Evolutionary conservation across 1,139 yeast species (phyloP), one percentile per base, ranked within the genome.

Genomic region (Yamadazyma epiphylla): DNA sequence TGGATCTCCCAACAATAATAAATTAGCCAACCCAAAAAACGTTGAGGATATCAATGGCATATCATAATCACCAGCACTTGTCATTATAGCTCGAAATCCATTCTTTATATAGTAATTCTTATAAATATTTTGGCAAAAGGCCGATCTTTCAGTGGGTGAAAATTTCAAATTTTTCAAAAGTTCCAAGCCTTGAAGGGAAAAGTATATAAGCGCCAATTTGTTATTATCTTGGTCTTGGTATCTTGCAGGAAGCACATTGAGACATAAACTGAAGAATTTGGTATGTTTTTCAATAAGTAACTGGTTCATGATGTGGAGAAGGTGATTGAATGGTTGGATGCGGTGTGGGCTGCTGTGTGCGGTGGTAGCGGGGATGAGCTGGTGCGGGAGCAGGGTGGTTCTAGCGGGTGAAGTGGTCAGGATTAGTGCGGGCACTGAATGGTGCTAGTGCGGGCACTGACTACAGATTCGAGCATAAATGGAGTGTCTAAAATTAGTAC

Each of bases 31-130:
- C 1, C 79, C 85, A 51, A 82, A 78, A 45, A 76, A 80, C 0
- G 94, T 85, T 2, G 87, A 72, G 1, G 88, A 71, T 9, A 84
- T 51, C 37, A 74, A 78, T 3, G 88, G 77, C 1, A 75, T 64
- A 43, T 80, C 89, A 39, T 74, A 75, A 5, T 26, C 28, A 2
- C 13, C 9, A 2, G 51, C 51, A 17, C 40, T 37, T 15, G 40
- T 23, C 40, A 74, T 76, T 3, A 72, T 60, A 15, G 85, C 74
- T 34, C 86, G 51, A 49, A 80, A 79, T 5, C 59, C 55, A 24
- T 45, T 55, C 5, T 57, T 65, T 3, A 77, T 61, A 24, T 64
- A 49, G 44, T 74, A 51, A 40, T 71, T 76, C 5, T 46, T 32
- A 45, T 77, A 75, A 4, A 82, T 60, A 64, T 70, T 71, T 2